Base-by-base conservation (phyloP, 83 land plant species). In the Diphasiastrum complanatum region DNA sequence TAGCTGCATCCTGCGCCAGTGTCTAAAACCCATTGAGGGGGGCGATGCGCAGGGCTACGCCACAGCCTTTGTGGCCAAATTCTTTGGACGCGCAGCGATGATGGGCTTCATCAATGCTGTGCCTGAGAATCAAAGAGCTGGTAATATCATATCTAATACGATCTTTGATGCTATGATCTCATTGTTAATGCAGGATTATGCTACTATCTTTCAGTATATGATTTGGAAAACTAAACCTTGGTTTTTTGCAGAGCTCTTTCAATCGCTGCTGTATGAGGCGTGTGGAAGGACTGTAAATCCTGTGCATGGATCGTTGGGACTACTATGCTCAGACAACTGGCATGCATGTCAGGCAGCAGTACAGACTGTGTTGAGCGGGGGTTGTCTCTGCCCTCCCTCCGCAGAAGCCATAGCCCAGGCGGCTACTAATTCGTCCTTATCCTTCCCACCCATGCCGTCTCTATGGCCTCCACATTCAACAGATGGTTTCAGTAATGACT, bases 241-340 rank as follows among this genome's bases (percentile, higher is more conserved):
- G 24, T 66, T 26, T 47, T 18, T 47, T 70, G 60, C 81, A 91
- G 97, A 79, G 56, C 68, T 91, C 66, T 91, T 91, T 63, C 83
- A 80, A 53, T 86, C 93, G 2, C 67, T 91, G 49, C 60, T 91
- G 37, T 91, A 71, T 29, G 97, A 91, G 53, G 89, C 97, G 10
- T 83, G 89, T 49, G 97, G 97, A 35, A 36, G 97, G 45, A 87
- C 97, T n/a, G 81, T 91, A 53, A 91, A 82, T 40, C 97, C 97
- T 2, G 97, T 91, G 33, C 77, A 72, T 64, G 97, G 97, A 26
- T 92, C 93, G 3, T 92, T 91, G n/a, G 97, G 97, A 5, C 74
- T 91, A 2, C 75, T 91, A 30, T 79, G 86, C 81, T 68, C 84
- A 10, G 97, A 89, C 25, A 84, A 82, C 67, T 91, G 97, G 97